Conservation (phyloP, 495 filamentous ascomycete genomes). For the Aspergillus ostianus region DNA sequence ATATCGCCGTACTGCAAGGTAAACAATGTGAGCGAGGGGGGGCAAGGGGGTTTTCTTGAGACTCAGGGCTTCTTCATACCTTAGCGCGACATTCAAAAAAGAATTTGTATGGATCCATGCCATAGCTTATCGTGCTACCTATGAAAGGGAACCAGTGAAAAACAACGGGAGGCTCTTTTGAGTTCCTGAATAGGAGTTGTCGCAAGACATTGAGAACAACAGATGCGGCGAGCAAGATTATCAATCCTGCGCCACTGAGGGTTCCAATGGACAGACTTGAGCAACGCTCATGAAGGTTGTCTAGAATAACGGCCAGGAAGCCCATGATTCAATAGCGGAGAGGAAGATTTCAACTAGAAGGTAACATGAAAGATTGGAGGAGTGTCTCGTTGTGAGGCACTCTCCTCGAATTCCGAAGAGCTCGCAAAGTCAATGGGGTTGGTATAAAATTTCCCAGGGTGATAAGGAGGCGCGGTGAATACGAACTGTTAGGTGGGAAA, state of each 20-base stretch:
- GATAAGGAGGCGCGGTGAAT: too few relatives aligned
- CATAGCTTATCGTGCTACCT: slow-evolving; percentile 62
- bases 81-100: slow-evolving; percentile 56
- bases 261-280: slow-evolving; percentile 36
- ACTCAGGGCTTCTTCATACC: slow-evolving; percentile 28
- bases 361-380: slow-evolving; percentile 16
- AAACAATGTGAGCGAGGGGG: slow-evolving; percentile 3
- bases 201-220: slow-evolving; percentile 61
- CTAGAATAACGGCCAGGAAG: slow-evolving; percentile 37
- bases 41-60: neutral
- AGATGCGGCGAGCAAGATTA: slow-evolving; percentile 36
- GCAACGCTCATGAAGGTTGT: slow-evolving; percentile 40
- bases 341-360: slow-evolving; percentile 8
- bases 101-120: slow-evolving; percentile 63
- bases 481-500: too few relatives aligned
- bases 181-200: slow-evolving; percentile 69
- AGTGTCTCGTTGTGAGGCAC: slow-evolving; percentile 13
- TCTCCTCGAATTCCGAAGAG: neutral
- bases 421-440: too few relatives aligned
- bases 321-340: slow-evolving; percentile 30
- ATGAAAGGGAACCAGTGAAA: slow-evolving; percentile 65
- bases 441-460: too few relatives aligned
- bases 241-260: slow-evolving; percentile 24
- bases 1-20: slow-evolving; percentile 58
- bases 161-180: slow-evolving; percentile 59